These are phyloP conservation scores for Arthrobotrys iridis DNA, from an alignment of 2,329 filamentous ascomycete species.

Conservation along the genomic window DNA sequence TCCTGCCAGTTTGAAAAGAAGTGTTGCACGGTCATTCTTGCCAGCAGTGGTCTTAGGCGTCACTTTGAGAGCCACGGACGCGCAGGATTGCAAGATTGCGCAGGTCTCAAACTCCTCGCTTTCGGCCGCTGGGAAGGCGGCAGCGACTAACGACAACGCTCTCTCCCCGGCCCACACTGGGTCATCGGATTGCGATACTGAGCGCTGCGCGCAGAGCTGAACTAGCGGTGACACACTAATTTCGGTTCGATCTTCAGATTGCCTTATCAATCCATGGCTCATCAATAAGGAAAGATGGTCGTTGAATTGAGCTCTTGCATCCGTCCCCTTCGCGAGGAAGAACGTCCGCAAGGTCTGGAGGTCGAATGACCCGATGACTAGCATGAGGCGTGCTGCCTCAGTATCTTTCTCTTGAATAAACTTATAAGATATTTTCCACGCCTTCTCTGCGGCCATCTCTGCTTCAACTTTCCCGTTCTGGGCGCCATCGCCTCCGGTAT, in stretches of 20 bases:
- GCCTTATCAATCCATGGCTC: not conserved
- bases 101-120: constrained; percentile 19
- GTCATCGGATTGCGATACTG: not conserved
- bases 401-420: not conserved
- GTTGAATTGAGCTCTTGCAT: not conserved
- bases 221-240: not conserved
- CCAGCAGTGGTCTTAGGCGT: not conserved
- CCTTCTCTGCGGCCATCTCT: not conserved
- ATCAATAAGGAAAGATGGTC: constrained; percentile 2
- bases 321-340: constrained; percentile 2
- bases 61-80: not conserved
- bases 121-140: not conserved
- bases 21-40: not conserved
- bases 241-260: constrained; percentile 11
- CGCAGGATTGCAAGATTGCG: not conserved
- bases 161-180: constrained; percentile 7
- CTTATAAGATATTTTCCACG: not conserved
- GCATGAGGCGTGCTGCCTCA: constrained; percentile 3
- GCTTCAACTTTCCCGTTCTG: not conserved
- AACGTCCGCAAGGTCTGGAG: not conserved
- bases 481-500: too few species aligned
- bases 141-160: not conserved
- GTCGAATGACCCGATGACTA: not conserved
- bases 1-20: constrained; percentile 6
- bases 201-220: constrained; percentile 3